Evolutionary conservation across 1,284 basidiomycete genomes (phyloP), one percentile per base, ranked within the genome.

Genomic region (Pseudozyma sp.): DNA sequence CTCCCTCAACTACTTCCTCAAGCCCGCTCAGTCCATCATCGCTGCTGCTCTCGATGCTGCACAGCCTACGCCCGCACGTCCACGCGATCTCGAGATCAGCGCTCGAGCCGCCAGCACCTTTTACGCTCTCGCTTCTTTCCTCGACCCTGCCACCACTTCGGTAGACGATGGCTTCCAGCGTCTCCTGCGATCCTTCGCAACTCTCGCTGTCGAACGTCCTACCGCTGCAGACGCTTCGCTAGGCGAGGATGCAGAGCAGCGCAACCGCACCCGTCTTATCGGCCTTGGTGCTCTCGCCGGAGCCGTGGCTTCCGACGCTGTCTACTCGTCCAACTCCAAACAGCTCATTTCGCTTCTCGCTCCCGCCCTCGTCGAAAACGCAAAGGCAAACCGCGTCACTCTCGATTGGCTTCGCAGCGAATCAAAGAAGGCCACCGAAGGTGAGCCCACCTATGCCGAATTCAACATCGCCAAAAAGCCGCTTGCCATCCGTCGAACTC

Each of bases 41-140:
- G 89, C 90, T 66, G 86, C 86, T 1, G 90, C 91, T 0, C 87
- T 98, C 60, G 84, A 87, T 64, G 85, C 88, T 9, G 84, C 93
- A 63, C 86, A 90, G 46, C 45, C 63, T 43, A 62, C 57, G 29
- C 45, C 68, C 4, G 56, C 52, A 30, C 64, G 63, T 19, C 59
- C 54, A 40, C 68, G 83, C 70, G 95, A 99, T 84, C 86, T 95
- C 33, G 96, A 97, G 84, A 89, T 97, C 30, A 88, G 89, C 53
- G 92, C 92, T 3, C 89, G 93, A 76, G 90, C 92, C 7, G 93
- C 94, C 9, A 91, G 89, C 79, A 89, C 94, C 66, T 95, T 98
- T 80, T 92, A 91, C 13, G 91, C 94, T 0, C 94, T 94, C 89
- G 91, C 93, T n/a, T 94, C 93, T 7, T 96, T 91, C 79, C 93